Evolutionary conservation across 306 rosid genomes (phyloP).

Genomic region (Vigna mungo): DNA sequence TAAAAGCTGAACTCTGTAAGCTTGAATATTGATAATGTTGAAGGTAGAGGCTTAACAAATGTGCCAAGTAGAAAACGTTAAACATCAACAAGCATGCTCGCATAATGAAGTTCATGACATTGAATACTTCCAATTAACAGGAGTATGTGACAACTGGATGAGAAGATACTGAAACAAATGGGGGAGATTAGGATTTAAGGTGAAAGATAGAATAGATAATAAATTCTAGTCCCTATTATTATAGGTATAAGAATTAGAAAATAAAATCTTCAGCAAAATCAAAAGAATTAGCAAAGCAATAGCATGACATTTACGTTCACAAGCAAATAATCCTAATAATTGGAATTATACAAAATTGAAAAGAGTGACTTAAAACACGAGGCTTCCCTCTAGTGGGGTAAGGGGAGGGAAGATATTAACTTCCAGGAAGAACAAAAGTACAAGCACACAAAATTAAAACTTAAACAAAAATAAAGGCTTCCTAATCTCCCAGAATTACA

Average conservation of each 20-base stretch:
- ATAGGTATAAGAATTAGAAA: not conserved
- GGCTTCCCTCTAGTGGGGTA: not conserved
- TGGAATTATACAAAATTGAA: not conserved
- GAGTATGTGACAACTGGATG: not conserved
- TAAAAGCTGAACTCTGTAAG: constrained; percentile 10
- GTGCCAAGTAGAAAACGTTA: constrained; percentile 4
- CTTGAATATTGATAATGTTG: constrained; percentile 4
- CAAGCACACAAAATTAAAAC: not conserved
- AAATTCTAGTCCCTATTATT: not conserved
- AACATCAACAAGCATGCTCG: constrained; percentile 6
- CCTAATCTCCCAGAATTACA: not conserved
- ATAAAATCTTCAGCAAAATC: not conserved
- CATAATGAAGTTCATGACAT: constrained; percentile 10
- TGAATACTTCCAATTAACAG: not conserved
- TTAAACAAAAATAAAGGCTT: not conserved
- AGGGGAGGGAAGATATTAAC: not conserved
- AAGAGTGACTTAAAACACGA: not conserved
- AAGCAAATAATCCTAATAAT: too few relatives aligned
- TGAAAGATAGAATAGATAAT: not conserved
- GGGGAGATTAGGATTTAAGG: not conserved
- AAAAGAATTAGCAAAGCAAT: constrained; percentile 17
- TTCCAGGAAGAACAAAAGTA: not conserved
- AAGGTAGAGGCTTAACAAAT: constrained; percentile 3
- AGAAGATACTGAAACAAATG: too few relatives aligned
- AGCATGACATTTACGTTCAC: not conserved